Conservation (phyloP, 768 basidiomycete species). For the Mycena epipterygia region DNA sequence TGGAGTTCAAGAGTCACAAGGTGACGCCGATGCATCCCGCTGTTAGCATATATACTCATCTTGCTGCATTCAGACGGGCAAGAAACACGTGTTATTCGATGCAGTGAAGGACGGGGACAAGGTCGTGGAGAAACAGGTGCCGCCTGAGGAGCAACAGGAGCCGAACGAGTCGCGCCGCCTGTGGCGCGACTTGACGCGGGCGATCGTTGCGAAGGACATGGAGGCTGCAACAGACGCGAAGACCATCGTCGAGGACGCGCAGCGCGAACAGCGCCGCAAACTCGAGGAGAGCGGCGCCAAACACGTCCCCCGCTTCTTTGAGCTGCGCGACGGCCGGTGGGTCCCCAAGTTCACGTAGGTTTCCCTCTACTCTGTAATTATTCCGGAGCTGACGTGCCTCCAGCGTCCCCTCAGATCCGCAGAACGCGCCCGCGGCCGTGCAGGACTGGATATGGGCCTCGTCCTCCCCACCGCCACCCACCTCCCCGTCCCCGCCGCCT, state of each 20-base stretch:
- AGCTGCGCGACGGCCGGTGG: conserved; percentile 82
- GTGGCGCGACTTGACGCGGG: conserved; percentile 88
- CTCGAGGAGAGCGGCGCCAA: conserved; percentile 80
- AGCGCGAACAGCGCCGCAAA: conserved; percentile 82
- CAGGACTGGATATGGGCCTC: conserved; percentile 83
- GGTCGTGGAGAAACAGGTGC: conserved; percentile 86
- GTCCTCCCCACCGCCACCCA: conserved; percentile 42
- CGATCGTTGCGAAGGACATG: conserved; percentile 92
- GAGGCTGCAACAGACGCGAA: conserved; percentile 94
- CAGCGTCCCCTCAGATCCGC: conserved; percentile 81
- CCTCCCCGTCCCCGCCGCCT: conserved; percentile 20
- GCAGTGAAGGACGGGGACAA: conserved; percentile 80
- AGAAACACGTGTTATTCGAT: conserved; percentile 88
- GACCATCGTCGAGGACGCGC: conserved; percentile 90
- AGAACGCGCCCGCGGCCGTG: conserved; percentile 74
- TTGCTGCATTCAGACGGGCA: conserved; percentile 62
- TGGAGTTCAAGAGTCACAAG: conserved; percentile 85
- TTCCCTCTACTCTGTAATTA: conserved; percentile 18
- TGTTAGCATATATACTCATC: not conserved
- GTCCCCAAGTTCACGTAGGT: conserved; percentile 82
- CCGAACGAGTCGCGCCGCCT: conserved; percentile 91
- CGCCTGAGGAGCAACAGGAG: conserved; percentile 89
- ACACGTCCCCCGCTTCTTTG: conserved; percentile 88
- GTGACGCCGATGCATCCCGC: conserved; percentile 52
- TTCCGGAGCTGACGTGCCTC: not conserved